Evolutionary conservation across 1,284 basidiomycete species (phyloP).

Genomic region (Cutaneotrichosporon cutaneum): DNA sequence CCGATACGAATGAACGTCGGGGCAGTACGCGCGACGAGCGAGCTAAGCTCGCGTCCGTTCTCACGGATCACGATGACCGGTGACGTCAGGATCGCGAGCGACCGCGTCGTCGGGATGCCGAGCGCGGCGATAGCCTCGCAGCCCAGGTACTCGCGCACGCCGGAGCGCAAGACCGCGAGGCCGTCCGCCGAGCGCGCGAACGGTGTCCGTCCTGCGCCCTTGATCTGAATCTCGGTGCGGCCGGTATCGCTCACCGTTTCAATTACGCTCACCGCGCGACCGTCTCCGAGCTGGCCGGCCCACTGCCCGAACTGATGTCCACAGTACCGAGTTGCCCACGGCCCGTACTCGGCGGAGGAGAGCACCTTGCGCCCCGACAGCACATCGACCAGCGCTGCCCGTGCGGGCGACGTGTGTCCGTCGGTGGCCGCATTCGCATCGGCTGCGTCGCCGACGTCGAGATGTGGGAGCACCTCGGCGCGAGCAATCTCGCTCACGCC

Average conservation of each 20-base stretch:
- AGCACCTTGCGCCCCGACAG: slow-evolving; percentile 75
- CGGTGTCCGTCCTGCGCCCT: slow-evolving; percentile 90
- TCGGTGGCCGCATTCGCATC: slow-evolving; percentile 36
- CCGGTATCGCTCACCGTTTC: slow-evolving; percentile 67
- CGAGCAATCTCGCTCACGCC: slow-evolving; percentile 64
- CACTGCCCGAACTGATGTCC: slow-evolving; percentile 90
- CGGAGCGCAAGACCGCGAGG: slow-evolving; percentile 85
- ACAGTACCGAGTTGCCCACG: slow-evolving; percentile 80
- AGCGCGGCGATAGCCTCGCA: slow-evolving; percentile 88
- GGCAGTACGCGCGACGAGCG: slow-evolving; percentile 77
- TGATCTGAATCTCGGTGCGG: slow-evolving; percentile 83
- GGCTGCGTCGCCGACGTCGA: slow-evolving; percentile 83
- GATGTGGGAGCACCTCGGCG: slow-evolving; percentile 73
- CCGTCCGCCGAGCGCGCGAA: slow-evolving; percentile 91
- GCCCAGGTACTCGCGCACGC: slow-evolving; percentile 85
- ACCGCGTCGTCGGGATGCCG: slow-evolving; percentile 81
- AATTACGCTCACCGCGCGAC: slow-evolving; percentile 82
- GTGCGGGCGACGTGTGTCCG: slow-evolving; percentile 46
- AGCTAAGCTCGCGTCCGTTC: slow-evolving; percentile 67
- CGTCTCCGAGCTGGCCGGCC: slow-evolving; percentile 97
- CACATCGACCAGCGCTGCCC: slow-evolving; percentile 73
- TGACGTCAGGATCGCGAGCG: slow-evolving; percentile 75
- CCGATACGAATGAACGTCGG: slow-evolving; percentile 92
- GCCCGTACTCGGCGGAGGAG: slow-evolving; percentile 64
- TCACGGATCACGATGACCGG: slow-evolving; percentile 75